Percentiles rank a stretch among this genome's conserved stretches.
Conservation (phyloP, 352 stramenopile genomes). For the Peronospora farinosa region DNA sequence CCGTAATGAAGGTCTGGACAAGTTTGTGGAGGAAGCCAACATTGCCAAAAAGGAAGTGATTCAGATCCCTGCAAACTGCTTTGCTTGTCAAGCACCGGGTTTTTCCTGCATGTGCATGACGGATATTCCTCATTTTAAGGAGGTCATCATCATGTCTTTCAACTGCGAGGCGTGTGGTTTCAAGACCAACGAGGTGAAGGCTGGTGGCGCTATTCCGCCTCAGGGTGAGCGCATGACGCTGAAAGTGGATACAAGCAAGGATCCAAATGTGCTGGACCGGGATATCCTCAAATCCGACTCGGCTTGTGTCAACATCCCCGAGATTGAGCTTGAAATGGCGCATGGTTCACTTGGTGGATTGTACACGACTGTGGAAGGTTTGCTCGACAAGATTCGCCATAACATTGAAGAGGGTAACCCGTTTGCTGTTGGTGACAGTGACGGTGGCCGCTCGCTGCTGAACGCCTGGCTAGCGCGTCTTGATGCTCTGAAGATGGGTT, state of each 20-base stretch:
- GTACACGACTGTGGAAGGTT: constrained; percentile 91
- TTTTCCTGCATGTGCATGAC: constrained; percentile 88
- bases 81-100: constrained; percentile 57
- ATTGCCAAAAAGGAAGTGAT: constrained; percentile 78
- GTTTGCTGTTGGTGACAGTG: constrained; percentile 77
- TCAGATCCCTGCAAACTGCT: constrained; percentile 78
- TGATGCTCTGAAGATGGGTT: constrained; percentile 49
- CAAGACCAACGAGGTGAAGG: constrained; percentile 89
- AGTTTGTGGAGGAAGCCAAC: constrained; percentile 51
- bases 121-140: constrained; percentile 93
- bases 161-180: constrained; percentile 90
- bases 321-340: constrained; percentile 88
- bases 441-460: constrained; percentile 50
- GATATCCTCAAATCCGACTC: constrained; percentile 92
- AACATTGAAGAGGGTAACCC: constrained; percentile 75
- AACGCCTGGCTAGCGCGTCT: constrained; percentile 48
- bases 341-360: constrained; percentile 85
- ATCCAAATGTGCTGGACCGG: constrained; percentile 68
- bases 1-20: constrained; percentile 66
- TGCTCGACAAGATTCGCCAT: constrained; percentile 83
- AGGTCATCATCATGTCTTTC: constrained; percentile 91
- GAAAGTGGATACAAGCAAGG: constrained; percentile 33
- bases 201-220: constrained; percentile 80
- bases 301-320: constrained; percentile 76
- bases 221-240: constrained; percentile 80